Evolutionary conservation across 208 protist species (phyloP), one percentile per base, ranked within the genome.

Genomic region (Lotmaria passim): DNA sequence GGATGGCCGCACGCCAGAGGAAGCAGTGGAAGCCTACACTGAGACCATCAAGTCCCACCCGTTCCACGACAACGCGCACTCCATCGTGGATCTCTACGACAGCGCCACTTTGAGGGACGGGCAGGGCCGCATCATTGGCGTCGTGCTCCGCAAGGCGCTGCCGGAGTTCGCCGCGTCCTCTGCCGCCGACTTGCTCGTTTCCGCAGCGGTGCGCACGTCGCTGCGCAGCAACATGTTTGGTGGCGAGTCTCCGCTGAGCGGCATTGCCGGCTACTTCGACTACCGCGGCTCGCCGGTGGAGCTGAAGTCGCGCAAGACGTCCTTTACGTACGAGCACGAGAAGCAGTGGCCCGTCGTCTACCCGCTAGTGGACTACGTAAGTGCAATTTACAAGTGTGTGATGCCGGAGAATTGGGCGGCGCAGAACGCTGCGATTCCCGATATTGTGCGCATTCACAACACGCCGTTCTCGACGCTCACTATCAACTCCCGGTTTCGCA

Each of bases 241-340:
- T 21, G 93, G 93, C 12, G 74, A 87, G 64, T 48, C 89, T 11
- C 91, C 93, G 6, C 73, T 90, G 56, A 96, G 93, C 58, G 93
- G 93, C 36, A 97, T 96, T 65, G 89, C 90, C 17, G 93, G 91
- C 12, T 96, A 96, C 76, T 97, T 91, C 65, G 91, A 97, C 73
- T 97, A 96, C 69, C 79, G 85, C 21, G 91, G 91, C 33, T 92
- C 89, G 30, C 91, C 91, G 21, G 81, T 95, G 28, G 86, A 93
- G 60, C 69, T 87, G 41, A 97, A 96, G 75, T 82, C 79, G 48
- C 84, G 93, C 33, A 97, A 96, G 69, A 97, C 90, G 26, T 72
- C 86, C 50, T 96, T 96, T 72, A 97, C 91, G 14, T 77, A 81
- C 57, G 89, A 94, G 53, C 67, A 93, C 67, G 71, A 81, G 21